A percentile compares a stretch with the other conserved stretches of the same genome.
phyloP scores from a whole-genome alignment of 192 early-diverging fungal genomes.

The Kappamyces sp. region DNA sequence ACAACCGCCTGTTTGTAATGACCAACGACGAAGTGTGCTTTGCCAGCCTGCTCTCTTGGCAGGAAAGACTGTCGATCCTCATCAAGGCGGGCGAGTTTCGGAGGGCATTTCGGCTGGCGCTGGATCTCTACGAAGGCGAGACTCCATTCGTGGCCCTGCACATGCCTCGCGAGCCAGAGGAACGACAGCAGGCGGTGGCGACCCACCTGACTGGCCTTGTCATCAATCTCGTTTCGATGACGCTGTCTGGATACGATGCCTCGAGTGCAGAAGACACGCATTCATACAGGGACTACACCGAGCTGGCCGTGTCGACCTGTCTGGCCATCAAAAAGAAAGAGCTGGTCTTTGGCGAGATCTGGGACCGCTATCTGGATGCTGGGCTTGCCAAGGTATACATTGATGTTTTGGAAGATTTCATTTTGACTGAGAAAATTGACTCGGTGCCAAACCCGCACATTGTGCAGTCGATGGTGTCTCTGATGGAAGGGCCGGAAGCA shows the following conservation, averaged over 20 bases:
- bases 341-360: constrained; percentile 47
- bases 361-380: constrained; percentile 35
- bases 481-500: neutral
- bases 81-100: constrained; percentile 38
- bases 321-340: constrained; percentile 31
- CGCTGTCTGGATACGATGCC: constrained; percentile 19
- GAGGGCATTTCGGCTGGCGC: constrained; percentile 35
- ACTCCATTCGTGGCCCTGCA: constrained; percentile 27
- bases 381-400: constrained; percentile 30
- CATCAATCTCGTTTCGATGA: constrained; percentile 37
- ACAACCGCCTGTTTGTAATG: constrained; percentile 14
- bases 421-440: constrained; percentile 31
- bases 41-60: constrained; percentile 37
- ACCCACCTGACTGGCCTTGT: constrained; percentile 31
- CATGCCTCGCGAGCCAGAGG: constrained; percentile 25
- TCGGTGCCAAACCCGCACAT: constrained; percentile 30
- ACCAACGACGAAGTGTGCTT: constrained; percentile 22
- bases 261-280: constrained; percentile 16
- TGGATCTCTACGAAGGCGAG: constrained; percentile 31
- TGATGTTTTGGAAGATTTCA: constrained; percentile 32
- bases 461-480: constrained; percentile 25
- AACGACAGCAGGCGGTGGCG: constrained; percentile 21
- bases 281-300: constrained; percentile 20
- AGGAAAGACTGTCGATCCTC: constrained; percentile 35
- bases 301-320: constrained; percentile 30